These are phyloP conservation scores for Symbiodinium pilosum DNA, from an alignment of 73 alveolate species.

Conservation along the genomic window DNA sequence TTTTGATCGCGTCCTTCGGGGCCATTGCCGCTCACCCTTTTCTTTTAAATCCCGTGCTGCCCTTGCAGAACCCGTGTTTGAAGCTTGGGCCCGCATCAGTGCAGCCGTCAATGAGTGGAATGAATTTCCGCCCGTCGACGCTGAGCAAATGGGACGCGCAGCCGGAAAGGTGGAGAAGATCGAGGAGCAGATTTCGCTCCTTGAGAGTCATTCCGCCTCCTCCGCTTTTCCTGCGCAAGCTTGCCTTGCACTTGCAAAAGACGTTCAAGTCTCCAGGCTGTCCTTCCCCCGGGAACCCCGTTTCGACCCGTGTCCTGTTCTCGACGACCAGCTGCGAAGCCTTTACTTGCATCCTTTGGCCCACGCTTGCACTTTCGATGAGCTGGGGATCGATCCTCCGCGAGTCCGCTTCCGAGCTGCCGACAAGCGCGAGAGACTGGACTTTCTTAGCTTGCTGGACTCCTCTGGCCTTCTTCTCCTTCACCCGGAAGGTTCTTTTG, in stretches of 20 bases:
- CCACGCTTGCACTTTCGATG: neutral
- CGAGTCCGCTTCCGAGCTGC: neutral
- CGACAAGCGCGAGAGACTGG: neutral
- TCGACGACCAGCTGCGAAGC: neutral
- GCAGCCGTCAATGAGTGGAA: neutral
- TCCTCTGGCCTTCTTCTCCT: neutral
- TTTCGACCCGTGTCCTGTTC: neutral
- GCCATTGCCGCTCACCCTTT: neutral
- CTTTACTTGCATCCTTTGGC: neutral
- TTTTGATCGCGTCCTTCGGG: neutral
- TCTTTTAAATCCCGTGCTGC: too few relatives aligned
- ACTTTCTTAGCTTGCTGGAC: neutral
- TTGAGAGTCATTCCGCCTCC: neutral
- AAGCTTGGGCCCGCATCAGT: too few relatives aligned
- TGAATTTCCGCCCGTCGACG: neutral
- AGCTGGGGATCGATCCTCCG: neutral
- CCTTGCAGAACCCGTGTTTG: too few relatives aligned
- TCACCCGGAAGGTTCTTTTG: neutral
- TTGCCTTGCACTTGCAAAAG: neutral
- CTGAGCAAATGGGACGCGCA: neutral
- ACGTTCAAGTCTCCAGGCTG: neutral
- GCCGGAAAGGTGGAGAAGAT: neutral
- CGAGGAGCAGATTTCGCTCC: neutral
- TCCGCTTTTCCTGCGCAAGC: neutral
- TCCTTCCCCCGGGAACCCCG: neutral